phyloP scores from a whole-genome alignment of 176 grass and related monocot species.

The Triticum monococcum region DNA sequence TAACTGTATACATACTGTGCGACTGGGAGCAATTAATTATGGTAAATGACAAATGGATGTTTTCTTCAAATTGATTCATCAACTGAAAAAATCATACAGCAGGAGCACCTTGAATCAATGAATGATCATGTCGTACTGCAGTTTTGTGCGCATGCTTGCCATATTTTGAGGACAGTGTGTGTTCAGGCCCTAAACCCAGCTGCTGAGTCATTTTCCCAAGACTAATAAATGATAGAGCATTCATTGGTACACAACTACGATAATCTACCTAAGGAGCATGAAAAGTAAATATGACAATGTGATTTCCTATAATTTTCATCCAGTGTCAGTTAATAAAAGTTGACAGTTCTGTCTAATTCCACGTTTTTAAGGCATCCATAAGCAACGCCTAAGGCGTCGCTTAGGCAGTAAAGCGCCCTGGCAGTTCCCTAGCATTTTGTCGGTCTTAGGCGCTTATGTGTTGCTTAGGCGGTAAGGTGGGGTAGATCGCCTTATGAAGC shows the following conservation, averaged over 20 bases:
- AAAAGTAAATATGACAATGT: neutral
- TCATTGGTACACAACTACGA: neutral
- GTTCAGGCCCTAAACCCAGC: neutral
- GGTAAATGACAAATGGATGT: slow-evolving; percentile 29
- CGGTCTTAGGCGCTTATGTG: neutral
- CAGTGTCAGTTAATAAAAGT: neutral
- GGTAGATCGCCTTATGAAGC: neutral
- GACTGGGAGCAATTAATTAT: slow-evolving; percentile 17
- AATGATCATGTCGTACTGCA: neutral
- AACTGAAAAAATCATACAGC: neutral
- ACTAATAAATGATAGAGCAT: neutral
- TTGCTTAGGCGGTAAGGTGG: neutral
- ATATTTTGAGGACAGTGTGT: neutral
- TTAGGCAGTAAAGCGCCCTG: neutral
- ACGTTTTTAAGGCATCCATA: neutral
- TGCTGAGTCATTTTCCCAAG: neutral
- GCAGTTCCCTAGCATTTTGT: neutral
- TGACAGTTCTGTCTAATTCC: neutral
- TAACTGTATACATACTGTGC: neutral
- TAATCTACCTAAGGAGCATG: neutral
- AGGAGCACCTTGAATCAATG: neutral
- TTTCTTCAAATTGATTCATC: neutral
- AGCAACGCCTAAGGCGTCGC: neutral
- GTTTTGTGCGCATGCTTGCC: neutral
- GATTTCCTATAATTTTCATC: neutral